Evolutionary conservation across 768 basidiomycete species (phyloP), one percentile per base, ranked within the genome.

Genomic region (Kwoniella bestiolae): DNA sequence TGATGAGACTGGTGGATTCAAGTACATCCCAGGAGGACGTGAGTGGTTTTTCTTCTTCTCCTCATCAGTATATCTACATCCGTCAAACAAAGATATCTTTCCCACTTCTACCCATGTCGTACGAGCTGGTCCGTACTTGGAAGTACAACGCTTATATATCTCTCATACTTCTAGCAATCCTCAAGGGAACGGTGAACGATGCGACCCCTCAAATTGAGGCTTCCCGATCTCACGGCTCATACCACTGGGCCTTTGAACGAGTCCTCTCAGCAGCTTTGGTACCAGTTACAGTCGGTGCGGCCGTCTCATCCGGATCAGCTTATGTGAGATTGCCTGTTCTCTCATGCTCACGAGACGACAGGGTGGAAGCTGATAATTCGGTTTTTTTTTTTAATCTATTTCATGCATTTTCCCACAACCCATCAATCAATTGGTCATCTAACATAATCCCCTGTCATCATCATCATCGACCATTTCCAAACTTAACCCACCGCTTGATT

Each of bases 241-340:
- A 96, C 82, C 95, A 88, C 82, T 88, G 87, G 87, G 89, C 93
- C 1, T 98, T 97, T 78, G 96, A 99, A 82, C 90, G 94, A 58
- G 85, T 94, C 29, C 86, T 98, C 55, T 90, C 91, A 0, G 96
- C 93, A 0, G 83, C 87, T 14, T 87, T 98, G 71, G 87, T 99
- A 16, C 96, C 96, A 41, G 83, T 94, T 73, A 93, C 92, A 18
- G 90, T 86, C 16, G 90, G 91, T 31, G 90, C 94, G 0, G 91
- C 92, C 71, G 91, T 87, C 28, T 90, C 90, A 5, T 88, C 88
- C 45, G 87, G 87, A 18, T 87, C 85, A 58, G 85, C 85, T 66
- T 88, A 94, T 83, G 81, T 81, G 66, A 76, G 81, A 26, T 41
- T 23, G 7, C 44, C 41, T 16, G 16, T 66, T 35, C 32, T 31